Conservation (phyloP, 768 basidiomycete species). For the Termitomyces sp. region DNA sequence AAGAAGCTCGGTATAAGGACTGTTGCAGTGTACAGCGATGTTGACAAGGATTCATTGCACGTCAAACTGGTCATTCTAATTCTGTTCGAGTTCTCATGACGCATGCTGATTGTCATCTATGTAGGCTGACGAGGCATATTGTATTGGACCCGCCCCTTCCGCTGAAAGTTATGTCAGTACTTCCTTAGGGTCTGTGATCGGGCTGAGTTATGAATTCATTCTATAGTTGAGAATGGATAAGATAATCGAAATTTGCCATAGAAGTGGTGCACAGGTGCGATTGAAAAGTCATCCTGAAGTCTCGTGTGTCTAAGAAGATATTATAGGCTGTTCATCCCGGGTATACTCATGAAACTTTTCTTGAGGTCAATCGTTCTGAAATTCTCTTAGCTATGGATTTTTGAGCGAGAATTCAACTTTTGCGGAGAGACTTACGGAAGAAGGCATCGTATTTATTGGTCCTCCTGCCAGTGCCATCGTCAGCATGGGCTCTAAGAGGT, state of each 20-base stretch:
- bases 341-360: constrained; percentile 28
- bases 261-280: constrained; percentile 78
- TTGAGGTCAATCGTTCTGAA: constrained; percentile 3
- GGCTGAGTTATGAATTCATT: background rate
- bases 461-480: constrained; percentile 85
- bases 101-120: too few relatives aligned
- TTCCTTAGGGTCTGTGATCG: background rate
- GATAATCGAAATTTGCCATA: constrained; percentile 78
- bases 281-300: background rate
- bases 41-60: constrained; percentile 76
- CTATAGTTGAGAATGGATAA: constrained; percentile 78
- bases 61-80: constrained; percentile 58
- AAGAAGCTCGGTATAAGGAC: constrained; percentile 85
- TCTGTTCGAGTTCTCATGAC: background rate
- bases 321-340: constrained; percentile 88
- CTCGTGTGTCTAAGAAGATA: background rate
- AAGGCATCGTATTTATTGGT: constrained; percentile 86
- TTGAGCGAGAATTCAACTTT: constrained; percentile 89
- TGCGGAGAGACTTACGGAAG: constrained; percentile 64
- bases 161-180: constrained; percentile 80
- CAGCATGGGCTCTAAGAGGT: constrained; percentile 97
- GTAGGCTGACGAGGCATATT: constrained; percentile 89
- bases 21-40: constrained; percentile 90
- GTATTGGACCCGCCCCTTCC: constrained; percentile 89
- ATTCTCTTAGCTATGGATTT: constrained; percentile 66